Percentiles rank a stretch among this genome's conserved stretches.
Evolutionary conservation across 2,329 filamentous ascomycete genomes (phyloP).

Genomic region (Colletotrichum noveboracense): DNA sequence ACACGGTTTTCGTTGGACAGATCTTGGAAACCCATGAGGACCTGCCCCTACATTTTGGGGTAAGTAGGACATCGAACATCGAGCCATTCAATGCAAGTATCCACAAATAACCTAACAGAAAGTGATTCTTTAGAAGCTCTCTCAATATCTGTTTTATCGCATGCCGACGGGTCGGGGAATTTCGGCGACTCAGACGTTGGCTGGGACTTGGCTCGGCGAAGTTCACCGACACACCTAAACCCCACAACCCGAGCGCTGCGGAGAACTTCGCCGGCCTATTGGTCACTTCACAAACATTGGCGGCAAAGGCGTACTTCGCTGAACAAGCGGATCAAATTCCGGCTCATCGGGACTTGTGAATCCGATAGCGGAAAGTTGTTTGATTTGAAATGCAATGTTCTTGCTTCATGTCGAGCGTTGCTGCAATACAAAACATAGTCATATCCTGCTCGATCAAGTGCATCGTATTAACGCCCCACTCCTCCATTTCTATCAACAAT

Average conservation of each 20-base stretch:
- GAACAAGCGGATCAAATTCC: neutral
- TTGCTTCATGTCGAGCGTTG: neutral
- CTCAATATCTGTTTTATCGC: neutral
- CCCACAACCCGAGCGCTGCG: neutral
- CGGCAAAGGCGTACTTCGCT: neutral
- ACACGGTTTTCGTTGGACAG: neutral
- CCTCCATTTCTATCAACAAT: neutral
- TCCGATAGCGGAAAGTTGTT: neutral
- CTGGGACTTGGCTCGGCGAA: neutral
- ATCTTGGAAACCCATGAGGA: accelerated
- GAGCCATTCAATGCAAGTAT: neutral
- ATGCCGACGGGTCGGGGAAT: neutral
- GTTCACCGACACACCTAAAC: neutral
- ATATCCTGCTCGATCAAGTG: neutral
- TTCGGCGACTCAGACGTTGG: neutral
- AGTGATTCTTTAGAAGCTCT: accelerated
- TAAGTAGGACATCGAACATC: neutral
- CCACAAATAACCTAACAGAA: neutral
- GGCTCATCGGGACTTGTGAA: neutral
- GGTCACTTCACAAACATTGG: neutral
- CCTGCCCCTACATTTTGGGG: neutral
- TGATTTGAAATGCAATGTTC: neutral
- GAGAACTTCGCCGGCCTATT: neutral
- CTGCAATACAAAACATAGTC: neutral
- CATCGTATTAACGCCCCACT: accelerated